These are phyloP conservation scores for Geotrichum klebahnii DNA, from an alignment of 1,139 yeast genomes.

Conservation along the genomic window DNA sequence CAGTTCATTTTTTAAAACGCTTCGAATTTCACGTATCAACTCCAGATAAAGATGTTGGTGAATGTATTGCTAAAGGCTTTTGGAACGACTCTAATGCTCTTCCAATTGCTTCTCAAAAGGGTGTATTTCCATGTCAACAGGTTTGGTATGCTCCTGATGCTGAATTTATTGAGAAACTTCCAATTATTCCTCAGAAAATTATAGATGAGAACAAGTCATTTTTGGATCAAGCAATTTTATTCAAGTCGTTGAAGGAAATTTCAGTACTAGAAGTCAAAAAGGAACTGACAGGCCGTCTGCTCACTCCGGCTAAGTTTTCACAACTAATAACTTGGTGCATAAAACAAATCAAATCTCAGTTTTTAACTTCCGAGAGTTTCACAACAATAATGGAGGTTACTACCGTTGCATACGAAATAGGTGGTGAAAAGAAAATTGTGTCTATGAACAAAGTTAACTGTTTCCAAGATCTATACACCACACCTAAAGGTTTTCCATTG, in stretches of 20 bases:
- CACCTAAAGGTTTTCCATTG: constrained; percentile 34
- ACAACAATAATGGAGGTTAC: constrained; percentile 21
- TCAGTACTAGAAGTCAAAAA: constrained; percentile 31
- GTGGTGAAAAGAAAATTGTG: constrained; percentile 10
- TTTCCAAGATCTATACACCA: constrained; percentile 30
- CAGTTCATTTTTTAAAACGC: constrained; percentile 33
- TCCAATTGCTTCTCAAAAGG: constrained; percentile 38
- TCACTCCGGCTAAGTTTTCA: constrained; percentile 26
- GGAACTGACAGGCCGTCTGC: constrained; percentile 33
- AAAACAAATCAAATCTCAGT: constrained; percentile 20
- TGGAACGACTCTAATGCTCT: constrained; percentile 35
- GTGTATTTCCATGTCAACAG: constrained; percentile 35
- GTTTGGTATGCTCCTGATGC: constrained; percentile 36
- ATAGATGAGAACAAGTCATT: constrained; percentile 31
- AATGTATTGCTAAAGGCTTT: constrained; percentile 38
- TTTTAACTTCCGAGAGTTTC: constrained; percentile 14
- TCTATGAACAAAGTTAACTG: constrained; percentile 28
- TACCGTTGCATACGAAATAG: constrained; percentile 24
- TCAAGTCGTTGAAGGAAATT: constrained; percentile 31
- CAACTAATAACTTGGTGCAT: constrained; percentile 30
- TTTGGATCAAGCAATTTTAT: constrained; percentile 31
- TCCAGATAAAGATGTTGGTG: constrained; percentile 41
- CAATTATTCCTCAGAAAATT: constrained; percentile 34
- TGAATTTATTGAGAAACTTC: constrained; percentile 34
- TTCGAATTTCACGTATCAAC: constrained; percentile 38